phyloP scores from a whole-genome alignment of 2,329 filamentous ascomycete species.

The Calonectria multiphialidica region DNA sequence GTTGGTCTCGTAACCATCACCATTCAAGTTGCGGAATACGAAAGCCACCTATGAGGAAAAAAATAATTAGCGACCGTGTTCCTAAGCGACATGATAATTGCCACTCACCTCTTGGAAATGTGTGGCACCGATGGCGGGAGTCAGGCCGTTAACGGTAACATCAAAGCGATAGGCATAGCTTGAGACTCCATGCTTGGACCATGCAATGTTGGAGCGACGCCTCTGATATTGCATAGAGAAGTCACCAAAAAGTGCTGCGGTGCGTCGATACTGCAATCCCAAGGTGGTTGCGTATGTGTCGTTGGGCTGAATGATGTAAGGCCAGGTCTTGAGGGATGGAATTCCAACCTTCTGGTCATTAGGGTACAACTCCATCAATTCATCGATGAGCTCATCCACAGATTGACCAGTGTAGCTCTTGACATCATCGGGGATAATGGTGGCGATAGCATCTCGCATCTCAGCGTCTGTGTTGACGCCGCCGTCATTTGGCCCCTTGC shows the following conservation, averaged over 20 bases:
- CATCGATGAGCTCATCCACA: constrained; percentile 34
- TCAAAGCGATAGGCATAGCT: constrained; percentile 50
- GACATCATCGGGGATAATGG: constrained; percentile 20
- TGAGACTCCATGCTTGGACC: constrained; percentile 41
- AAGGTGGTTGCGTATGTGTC: constrained; percentile 38
- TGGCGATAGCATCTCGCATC: constrained; percentile 32
- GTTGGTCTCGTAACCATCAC: constrained; percentile 46
- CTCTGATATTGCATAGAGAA: constrained; percentile 42
- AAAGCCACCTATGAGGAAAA: constrained; percentile 49
- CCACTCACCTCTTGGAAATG: constrained; percentile 53
- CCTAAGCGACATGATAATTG: fast-evolving
- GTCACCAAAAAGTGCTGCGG: constrained; percentile 45
- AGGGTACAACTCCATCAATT: constrained; percentile 44
- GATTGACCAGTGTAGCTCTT: constrained; percentile 37
- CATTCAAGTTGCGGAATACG: constrained; percentile 53
- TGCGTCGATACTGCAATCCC: constrained; percentile 48
- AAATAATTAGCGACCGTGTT: not conserved
- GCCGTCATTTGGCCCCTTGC: constrained; percentile 28
- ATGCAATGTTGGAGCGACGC: constrained; percentile 43
- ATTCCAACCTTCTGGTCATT: constrained; percentile 50
- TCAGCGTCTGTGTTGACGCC: constrained; percentile 46
- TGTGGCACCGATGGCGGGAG: constrained; percentile 37
- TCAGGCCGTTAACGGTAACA: constrained; percentile 43
- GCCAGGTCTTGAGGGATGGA: constrained; percentile 48
- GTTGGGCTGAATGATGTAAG: constrained; percentile 43